Conservation (phyloP, 208 protist species). For the Phytomonas sp. region DNA sequence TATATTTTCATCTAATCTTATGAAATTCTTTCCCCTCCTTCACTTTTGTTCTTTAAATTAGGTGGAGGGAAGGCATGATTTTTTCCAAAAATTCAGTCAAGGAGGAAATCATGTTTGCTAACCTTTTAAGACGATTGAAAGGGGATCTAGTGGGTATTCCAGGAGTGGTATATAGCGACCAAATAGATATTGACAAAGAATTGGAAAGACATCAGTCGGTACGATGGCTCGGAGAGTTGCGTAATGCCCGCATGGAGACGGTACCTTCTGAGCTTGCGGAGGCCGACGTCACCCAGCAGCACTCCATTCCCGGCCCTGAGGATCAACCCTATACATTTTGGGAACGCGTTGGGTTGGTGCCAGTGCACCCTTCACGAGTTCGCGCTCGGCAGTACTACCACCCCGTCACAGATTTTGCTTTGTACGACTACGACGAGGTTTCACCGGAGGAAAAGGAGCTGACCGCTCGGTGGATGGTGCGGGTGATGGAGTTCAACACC, state of each 20-base stretch:
- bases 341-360: slow-evolving; percentile 74
- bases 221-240: slow-evolving; percentile 50
- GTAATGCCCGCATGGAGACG: slow-evolving; percentile 57
- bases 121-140: slow-evolving; percentile 26
- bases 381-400: slow-evolving; percentile 78
- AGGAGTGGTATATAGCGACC: slow-evolving; percentile 73
- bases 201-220: slow-evolving; percentile 23
- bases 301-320: slow-evolving; percentile 38
- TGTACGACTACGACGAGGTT: slow-evolving; percentile 84
- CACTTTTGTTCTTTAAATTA: slow-evolving; percentile 5
- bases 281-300: slow-evolving; percentile 4
- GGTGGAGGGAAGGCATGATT: neutral
- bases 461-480: slow-evolving; percentile 75
- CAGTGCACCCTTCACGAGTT: slow-evolving; percentile 75
- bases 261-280: slow-evolving; percentile 26
- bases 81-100: neutral
- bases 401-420: slow-evolving; percentile 74
- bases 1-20: neutral
- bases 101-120: neutral
- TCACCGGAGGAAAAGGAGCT: slow-evolving; percentile 80
- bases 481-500: slow-evolving; percentile 78
- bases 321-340: slow-evolving; percentile 83
- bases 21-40: slow-evolving; percentile 11
- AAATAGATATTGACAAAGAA: slow-evolving; percentile 21
- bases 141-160: slow-evolving; percentile 33